Conservation (phyloP, 2,329 filamentous ascomycete genomes). For the Aquanectria penicillioides region DNA sequence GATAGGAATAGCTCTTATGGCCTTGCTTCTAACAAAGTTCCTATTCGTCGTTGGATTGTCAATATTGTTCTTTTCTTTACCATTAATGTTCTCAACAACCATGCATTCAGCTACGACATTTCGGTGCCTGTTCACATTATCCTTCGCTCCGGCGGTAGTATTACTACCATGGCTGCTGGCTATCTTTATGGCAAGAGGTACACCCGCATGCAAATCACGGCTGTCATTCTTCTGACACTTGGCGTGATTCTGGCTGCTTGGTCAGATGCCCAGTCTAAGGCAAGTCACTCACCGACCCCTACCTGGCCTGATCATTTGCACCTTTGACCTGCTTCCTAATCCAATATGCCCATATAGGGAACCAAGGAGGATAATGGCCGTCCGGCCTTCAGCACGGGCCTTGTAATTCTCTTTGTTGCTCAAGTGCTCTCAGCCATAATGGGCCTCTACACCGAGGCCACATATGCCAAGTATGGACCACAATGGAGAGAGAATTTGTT, state of each 20-base stretch:
- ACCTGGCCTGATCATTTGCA: too few species aligned
- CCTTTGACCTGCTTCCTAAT: neutral
- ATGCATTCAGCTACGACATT: slow-evolving; percentile 96
- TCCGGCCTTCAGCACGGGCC: slow-evolving; percentile 66
- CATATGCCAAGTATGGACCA: slow-evolving; percentile 85
- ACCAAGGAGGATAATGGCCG: slow-evolving; percentile 30
- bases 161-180: slow-evolving; percentile 94
- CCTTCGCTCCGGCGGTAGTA: slow-evolving; percentile 91
- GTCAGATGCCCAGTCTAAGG: slow-evolving; percentile 89
- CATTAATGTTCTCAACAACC: slow-evolving; percentile 97
- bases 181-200: slow-evolving; percentile 88
- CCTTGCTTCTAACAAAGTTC: slow-evolving; percentile 80
- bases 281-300: slow-evolving; percentile 54
- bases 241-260: slow-evolving; percentile 90
- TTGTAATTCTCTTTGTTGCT: slow-evolving; percentile 84
- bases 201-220: slow-evolving; percentile 79
- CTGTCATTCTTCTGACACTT: slow-evolving; percentile 83
- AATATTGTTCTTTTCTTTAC: slow-evolving; percentile 92
- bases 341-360: slow-evolving; percentile 21
- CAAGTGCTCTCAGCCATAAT: slow-evolving; percentile 93
- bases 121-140: slow-evolving; percentile 98
- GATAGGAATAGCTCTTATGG: slow-evolving; percentile 76
- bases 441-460: slow-evolving; percentile 93
- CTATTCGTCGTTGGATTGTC: slow-evolving; percentile 83
- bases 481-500: slow-evolving; percentile 97